phyloP scores from a whole-genome alignment of 306 rosid species.

The Myrica gale region DNA sequence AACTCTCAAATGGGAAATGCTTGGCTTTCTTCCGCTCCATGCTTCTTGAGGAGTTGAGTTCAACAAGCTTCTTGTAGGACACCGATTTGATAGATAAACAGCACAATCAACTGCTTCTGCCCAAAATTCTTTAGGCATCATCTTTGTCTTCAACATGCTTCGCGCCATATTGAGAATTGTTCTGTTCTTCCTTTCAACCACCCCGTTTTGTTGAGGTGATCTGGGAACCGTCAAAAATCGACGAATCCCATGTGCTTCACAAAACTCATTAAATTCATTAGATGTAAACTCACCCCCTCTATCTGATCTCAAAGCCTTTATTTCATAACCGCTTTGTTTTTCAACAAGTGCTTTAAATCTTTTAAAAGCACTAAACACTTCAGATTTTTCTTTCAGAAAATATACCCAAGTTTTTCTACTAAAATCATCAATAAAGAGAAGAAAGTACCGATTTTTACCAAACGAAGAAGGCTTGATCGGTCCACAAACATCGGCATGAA shows the following conservation, averaged over 20 bases:
- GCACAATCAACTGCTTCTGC: not conserved
- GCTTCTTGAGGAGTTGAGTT: no score
- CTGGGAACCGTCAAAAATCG: no score
- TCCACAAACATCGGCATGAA: not conserved
- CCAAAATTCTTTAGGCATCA: not conserved
- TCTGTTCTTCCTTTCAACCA: not conserved
- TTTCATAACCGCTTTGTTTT: not conserved
- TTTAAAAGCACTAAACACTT: no score
- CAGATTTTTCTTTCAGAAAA: not conserved
- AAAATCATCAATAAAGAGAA: not conserved
- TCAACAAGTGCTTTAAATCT: no score
- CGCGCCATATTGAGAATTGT: no score
- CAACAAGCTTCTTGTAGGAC: no score
- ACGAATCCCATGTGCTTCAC: no score
- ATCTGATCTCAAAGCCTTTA: not conserved
- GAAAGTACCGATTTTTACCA: not conserved
- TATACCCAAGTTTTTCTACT: not conserved
- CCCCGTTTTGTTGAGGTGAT: not conserved
- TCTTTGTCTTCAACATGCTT: no score
- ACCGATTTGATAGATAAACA: not conserved
- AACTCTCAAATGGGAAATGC: no score
- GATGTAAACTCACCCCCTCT: no score
- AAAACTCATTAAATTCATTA: no score
- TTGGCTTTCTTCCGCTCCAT: no score
- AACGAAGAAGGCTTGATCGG: not conserved